Evolutionary conservation across 2,329 filamentous ascomycete species (phyloP).

Genomic region (Fusarium tupiense): DNA sequence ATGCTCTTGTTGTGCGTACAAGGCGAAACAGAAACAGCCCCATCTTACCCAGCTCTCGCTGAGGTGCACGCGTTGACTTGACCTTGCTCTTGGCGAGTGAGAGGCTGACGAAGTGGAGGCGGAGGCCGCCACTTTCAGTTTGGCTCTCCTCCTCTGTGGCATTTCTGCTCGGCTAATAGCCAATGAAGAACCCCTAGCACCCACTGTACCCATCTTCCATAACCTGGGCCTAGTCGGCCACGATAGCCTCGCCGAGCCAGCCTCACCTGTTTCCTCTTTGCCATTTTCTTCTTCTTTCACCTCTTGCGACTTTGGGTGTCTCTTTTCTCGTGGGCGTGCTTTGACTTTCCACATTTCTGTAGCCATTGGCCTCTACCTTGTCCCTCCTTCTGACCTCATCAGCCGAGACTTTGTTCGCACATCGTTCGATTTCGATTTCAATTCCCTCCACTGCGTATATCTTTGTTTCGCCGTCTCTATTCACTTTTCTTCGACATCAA

Average conservation of each 20-base stretch:
- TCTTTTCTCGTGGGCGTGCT: slow-evolving; percentile 16
- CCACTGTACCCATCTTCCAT: slow-evolving; percentile 17
- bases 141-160: slow-evolving; percentile 20
- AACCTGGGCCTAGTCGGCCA: slow-evolving; percentile 21
- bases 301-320: slow-evolving; percentile 9
- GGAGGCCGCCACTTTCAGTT: neutral
- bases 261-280: slow-evolving; percentile 38
- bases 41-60: slow-evolving; percentile 26
- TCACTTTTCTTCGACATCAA: slow-evolving; percentile 15
- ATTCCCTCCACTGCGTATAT: slow-evolving; percentile 21
- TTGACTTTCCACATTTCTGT: slow-evolving; percentile 8
- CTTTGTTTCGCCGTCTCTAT: slow-evolving; percentile 12
- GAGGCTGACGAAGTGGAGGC: slow-evolving; percentile 43
- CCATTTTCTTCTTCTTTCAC: slow-evolving; percentile 15
- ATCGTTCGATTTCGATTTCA: slow-evolving; percentile 33
- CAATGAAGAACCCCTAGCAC: slow-evolving; percentile 36
- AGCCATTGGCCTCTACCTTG: slow-evolving; percentile 14
- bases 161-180: slow-evolving; percentile 38
- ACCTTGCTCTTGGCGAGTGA: slow-evolving; percentile 12
- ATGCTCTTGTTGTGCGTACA: slow-evolving; percentile 19
- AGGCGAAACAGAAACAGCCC: slow-evolving; percentile 25
- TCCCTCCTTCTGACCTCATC: slow-evolving; percentile 15
- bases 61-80: slow-evolving; percentile 16
- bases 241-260: slow-evolving; percentile 45
- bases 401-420: neutral